phyloP scores from a whole-genome alignment of 306 rosid genomes.

The Cucurbita pepo region DNA sequence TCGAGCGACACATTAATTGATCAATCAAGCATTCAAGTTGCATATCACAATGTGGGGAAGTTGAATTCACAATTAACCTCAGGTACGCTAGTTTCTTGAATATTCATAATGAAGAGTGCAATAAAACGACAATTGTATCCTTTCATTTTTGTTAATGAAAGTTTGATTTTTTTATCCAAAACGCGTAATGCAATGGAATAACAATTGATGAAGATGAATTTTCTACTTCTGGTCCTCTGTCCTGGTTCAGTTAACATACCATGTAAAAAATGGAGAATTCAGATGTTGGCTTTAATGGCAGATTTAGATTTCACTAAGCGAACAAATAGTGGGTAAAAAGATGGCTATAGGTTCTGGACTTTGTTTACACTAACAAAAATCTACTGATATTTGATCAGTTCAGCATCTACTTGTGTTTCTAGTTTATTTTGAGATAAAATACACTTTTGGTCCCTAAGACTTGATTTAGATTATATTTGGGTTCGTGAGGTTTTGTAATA shows the following conservation, averaged over 20 bases:
- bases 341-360: too few species aligned
- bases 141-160: background rate
- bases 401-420: background rate
- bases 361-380: background rate
- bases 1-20: constrained; percentile 34
- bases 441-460: too few species aligned
- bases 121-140: background rate
- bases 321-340: too few species aligned
- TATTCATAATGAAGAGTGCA: background rate
- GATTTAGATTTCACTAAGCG: background rate
- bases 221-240: background rate
- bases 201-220: background rate
- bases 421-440: background rate
- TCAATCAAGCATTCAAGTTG: constrained; percentile 47
- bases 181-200: background rate
- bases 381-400: background rate
- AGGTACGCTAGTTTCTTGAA: constrained; percentile 31
- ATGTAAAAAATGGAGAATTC: background rate
- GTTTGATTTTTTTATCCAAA: background rate
- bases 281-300: background rate
- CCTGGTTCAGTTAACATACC: background rate
- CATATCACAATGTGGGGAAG: constrained; percentile 34
- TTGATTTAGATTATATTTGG: too few species aligned
- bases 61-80: constrained; percentile 31
- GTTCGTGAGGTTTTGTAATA: too few species aligned